phyloP scores from a whole-genome alignment of 768 basidiomycete genomes.

The Boletus tylopilopsis region DNA sequence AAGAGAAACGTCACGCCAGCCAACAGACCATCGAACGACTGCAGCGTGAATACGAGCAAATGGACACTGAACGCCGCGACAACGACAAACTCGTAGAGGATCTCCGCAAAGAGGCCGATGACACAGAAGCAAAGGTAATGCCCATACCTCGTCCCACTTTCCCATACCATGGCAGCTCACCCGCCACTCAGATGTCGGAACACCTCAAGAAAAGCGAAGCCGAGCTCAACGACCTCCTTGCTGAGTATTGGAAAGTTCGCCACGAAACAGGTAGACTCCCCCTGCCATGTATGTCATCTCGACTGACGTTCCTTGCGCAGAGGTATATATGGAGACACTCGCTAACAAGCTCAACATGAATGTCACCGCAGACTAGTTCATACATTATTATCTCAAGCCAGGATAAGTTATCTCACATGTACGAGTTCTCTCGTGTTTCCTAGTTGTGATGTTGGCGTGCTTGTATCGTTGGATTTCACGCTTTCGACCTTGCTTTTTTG shows the following conservation, averaged over 20 bases:
- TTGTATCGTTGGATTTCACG: constrained; percentile 5
- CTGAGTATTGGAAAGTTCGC: constrained; percentile 80
- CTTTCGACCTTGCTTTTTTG: constrained; percentile 34
- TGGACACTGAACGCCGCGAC: constrained; percentile 70
- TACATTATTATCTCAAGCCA: not conserved
- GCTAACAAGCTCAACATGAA: constrained; percentile 75
- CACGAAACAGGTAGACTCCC: constrained; percentile 61
- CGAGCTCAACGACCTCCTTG: constrained; percentile 76
- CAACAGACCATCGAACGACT: constrained; percentile 72
- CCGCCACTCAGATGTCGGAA: constrained; percentile 59
- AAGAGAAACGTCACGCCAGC: constrained; percentile 73
- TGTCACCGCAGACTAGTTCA: constrained; percentile 27
- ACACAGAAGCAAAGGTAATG: constrained; percentile 62
- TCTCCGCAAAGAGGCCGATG: constrained; percentile 64
- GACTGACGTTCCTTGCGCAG: constrained; percentile 35
- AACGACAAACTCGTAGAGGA: constrained; percentile 80
- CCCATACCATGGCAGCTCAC: not conserved
- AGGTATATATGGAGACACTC: constrained; percentile 84
- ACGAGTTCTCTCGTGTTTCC: constrained; percentile 6
- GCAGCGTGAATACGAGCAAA: constrained; percentile 74
- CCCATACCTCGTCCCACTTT: not conserved
- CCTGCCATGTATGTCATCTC: not conserved
- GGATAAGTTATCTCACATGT: constrained; percentile 18
- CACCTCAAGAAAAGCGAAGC: constrained; percentile 70
- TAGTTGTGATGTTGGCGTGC: not conserved